phyloP scores from a whole-genome alignment of 768 basidiomycete genomes.

The Termitomyces sp. region DNA sequence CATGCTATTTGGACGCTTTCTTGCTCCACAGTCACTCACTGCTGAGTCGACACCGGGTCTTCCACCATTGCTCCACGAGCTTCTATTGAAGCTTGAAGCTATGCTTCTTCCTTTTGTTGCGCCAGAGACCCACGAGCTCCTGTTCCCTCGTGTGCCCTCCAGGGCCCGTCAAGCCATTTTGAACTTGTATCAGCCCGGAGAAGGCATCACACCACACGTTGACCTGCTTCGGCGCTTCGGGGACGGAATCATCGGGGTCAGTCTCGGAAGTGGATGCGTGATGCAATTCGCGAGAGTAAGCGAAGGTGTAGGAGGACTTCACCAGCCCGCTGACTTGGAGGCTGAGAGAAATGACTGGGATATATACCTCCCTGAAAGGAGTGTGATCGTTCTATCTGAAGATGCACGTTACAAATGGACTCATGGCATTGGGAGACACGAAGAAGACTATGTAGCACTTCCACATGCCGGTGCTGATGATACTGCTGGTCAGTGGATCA shows the following conservation, averaged over 20 bases:
- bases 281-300: constrained; percentile 61
- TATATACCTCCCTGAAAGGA: constrained; percentile 70
- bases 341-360: constrained; percentile 28
- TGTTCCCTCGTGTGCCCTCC: constrained; percentile 49
- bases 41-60: constrained; percentile 31
- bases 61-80: constrained; percentile 46
- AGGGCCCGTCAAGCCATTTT: constrained; percentile 79
- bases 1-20: constrained; percentile 73
- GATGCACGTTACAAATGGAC: constrained; percentile 84
- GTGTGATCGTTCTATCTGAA: constrained; percentile 70
- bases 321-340: background rate
- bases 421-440: constrained; percentile 74
- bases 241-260: constrained; percentile 87
- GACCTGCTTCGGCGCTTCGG: constrained; percentile 81
- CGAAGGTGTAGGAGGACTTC: background rate
- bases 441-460: constrained; percentile 51
- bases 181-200: constrained; percentile 84
- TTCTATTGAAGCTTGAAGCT: constrained; percentile 45
- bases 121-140: constrained; percentile 38
- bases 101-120: constrained; percentile 49
- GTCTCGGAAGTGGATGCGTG: constrained; percentile 70
- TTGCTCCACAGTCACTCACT: constrained; percentile 7
- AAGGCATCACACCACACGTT: constrained; percentile 86
- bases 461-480: constrained; percentile 14
- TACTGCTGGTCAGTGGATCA: constrained; percentile 31